Percentiles rank a stretch among this genome's conserved stretches.
These are phyloP conservation scores for Spiromastix sp. DNA, from an alignment of 2,329 filamentous ascomycete species.

Conservation along the genomic window DNA sequence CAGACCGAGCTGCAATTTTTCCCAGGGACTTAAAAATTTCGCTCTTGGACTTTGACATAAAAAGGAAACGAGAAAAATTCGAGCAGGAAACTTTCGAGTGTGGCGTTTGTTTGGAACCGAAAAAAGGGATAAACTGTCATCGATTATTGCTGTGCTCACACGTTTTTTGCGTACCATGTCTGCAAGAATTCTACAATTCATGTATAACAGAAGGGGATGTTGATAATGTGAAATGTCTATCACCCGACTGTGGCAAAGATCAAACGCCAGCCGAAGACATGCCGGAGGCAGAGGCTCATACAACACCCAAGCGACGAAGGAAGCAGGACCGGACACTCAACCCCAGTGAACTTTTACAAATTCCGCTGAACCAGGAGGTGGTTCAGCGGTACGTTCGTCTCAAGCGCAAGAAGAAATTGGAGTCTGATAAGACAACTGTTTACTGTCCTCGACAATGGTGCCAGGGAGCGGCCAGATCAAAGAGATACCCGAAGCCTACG, in stretches of 20 bases:
- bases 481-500: conserved; percentile 60
- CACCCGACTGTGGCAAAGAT: conserved; percentile 65
- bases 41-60: conserved; percentile 68
- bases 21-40: conserved; percentile 50
- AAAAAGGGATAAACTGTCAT: conserved; percentile 76
- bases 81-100: conserved; percentile 80
- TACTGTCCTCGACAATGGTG: conserved; percentile 93
- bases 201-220: conserved; percentile 82
- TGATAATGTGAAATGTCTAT: conserved; percentile 65
- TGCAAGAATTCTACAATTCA: conserved; percentile 81
- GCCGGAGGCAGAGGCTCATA: conserved; percentile 15
- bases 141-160: conserved; percentile 74
- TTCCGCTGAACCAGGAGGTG: conserved; percentile 57
- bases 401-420: conserved; percentile 86
- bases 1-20: conserved; percentile 35
- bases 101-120: conserved; percentile 80
- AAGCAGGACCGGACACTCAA: conserved; percentile 58
- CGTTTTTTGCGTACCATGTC: conserved; percentile 80
- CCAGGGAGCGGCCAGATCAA: conserved; percentile 72
- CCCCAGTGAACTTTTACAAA: conserved; percentile 73
- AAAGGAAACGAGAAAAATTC: conserved; percentile 63
- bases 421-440: conserved; percentile 81
- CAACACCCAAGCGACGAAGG: conserved; percentile 17
- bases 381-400: conserved; percentile 81
- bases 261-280: conserved; percentile 21